These are phyloP conservation scores for Sporothrix sp. DNA, from an alignment of 2,329 filamentous ascomycete species.

Conservation along the genomic window DNA sequence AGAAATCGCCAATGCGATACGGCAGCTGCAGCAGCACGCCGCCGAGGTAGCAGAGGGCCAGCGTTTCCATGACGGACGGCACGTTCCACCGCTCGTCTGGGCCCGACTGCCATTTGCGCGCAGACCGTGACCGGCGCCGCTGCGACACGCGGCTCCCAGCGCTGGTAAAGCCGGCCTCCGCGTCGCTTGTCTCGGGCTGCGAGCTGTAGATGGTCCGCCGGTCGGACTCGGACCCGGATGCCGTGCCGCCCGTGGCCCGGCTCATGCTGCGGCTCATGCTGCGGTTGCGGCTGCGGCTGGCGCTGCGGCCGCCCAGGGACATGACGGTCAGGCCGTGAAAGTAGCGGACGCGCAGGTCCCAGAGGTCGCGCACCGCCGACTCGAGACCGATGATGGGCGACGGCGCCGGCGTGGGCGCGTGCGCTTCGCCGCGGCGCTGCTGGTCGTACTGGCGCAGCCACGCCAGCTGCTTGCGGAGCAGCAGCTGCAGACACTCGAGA, in stretches of 20 bases:
- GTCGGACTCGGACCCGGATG: conserved; percentile 9
- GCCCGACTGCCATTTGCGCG: conserved; percentile 36
- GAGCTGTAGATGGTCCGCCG: conserved; percentile 16
- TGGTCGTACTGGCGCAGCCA: conserved; percentile 60
- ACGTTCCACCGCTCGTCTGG: conserved; percentile 40
- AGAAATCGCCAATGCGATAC: conserved; percentile 63
- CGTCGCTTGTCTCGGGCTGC: conserved; percentile 11
- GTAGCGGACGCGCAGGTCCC: conserved; percentile 57
- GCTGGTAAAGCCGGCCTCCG: conserved; percentile 6
- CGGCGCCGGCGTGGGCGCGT: not conserved
- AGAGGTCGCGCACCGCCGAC: conserved; percentile 71
- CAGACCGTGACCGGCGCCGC: conserved; percentile 19
- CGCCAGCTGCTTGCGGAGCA: conserved; percentile 70
- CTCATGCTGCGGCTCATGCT: conserved; percentile 14
- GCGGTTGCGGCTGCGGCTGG: conserved; percentile 16
- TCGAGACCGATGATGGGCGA: conserved; percentile 57
- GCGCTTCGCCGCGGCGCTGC: conserved; percentile 33
- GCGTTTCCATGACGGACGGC: conserved; percentile 63
- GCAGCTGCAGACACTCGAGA: conserved; percentile 72
- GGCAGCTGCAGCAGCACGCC: conserved; percentile 66
- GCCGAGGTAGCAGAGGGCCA: conserved; percentile 73
- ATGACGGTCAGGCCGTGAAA: conserved; percentile 45
- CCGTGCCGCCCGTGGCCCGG: not conserved
- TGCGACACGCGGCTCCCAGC: not conserved
- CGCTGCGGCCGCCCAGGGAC: conserved; percentile 20